Base-by-base conservation (phyloP, 257 asterid genomes). In the Coffea eugenioides region DNA sequence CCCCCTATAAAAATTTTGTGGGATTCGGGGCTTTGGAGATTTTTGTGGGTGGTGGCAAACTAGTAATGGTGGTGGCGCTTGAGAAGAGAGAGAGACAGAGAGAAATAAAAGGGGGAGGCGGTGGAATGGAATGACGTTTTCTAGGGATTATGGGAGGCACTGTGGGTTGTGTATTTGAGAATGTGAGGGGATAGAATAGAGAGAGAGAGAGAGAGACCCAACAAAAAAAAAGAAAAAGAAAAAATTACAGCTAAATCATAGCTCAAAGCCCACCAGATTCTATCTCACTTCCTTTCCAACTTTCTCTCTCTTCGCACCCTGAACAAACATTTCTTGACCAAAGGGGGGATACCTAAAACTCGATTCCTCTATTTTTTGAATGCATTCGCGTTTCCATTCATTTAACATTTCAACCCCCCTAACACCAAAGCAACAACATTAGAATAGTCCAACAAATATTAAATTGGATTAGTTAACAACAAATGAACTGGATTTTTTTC, bases 201-300 rank as follows among this genome's bases (percentile, higher is more conserved):
- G 79, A n/a, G 76, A 56, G 41, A 79, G 87, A 69, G 77, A 75
- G 73, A 74, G 81, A 79, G 67, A 62, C 48, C 27, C 27, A 27
- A 27, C 27, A 27, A 27, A 27, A 27, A 27, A 70, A 84, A 85
- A 86, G 79, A 18, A 73, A 66, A 31, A 52, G n/a, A 56, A 77
- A 80, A 74, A 56, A 31, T 69, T 91, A 86, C 97, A 93, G 97
- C 98, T 91, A 91, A 83, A 85, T 82, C 94, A 93, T 97, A 93
- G 97, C 97, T 93, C 97, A 88, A 90, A 86, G 87, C 88, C 92
- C 92, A 91, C 93, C 87, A 88, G 83, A 82, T 62, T 76, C 81
- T 27, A 27, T 85, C 77, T 84, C 76, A 67, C 79, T 79, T 69
- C 56, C 86, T 86, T 72, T 79, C 45, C 39, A 31, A 57, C 48